Evolutionary conservation across 2,329 filamentous ascomycete genomes (phyloP).

Genomic region (Calonectria pseudoturangicola): DNA sequence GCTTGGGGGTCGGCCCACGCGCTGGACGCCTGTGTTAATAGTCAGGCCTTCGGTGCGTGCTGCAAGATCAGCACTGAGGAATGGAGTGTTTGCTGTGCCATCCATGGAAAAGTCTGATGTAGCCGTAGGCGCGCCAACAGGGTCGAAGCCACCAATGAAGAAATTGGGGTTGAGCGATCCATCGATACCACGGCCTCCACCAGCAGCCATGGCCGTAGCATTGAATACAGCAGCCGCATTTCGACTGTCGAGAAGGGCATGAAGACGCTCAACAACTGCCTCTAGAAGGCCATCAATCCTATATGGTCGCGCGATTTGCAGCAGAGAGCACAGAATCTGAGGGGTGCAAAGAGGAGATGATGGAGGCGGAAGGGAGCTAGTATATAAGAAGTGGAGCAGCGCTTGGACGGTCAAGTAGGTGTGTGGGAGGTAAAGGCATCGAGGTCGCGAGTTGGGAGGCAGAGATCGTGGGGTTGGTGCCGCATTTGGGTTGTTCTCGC

Average conservation of each 20-base stretch:
- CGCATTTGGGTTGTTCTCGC: slow-evolving; percentile 69
- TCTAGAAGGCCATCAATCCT: slow-evolving; percentile 94
- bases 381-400: slow-evolving; percentile 94
- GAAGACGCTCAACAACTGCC: slow-evolving; percentile 92
- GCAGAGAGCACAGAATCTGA: slow-evolving; percentile 94
- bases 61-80: slow-evolving; percentile 55
- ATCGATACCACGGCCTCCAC: slow-evolving; percentile 89
- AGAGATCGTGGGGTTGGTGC: slow-evolving; percentile 75
- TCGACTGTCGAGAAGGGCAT: slow-evolving; percentile 90
- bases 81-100: slow-evolving; percentile 56
- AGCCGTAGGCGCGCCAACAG: slow-evolving; percentile 59
- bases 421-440: slow-evolving; percentile 94
- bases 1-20: slow-evolving; percentile 62
- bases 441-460: slow-evolving; percentile 80
- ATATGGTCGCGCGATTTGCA: slow-evolving; percentile 95
- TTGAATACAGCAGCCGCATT: slow-evolving; percentile 99
- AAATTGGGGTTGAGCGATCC: slow-evolving; percentile 79
- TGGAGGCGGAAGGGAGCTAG: slow-evolving; percentile 86
- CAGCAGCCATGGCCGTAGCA: slow-evolving; percentile 97
- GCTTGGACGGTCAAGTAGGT: slow-evolving; percentile 92
- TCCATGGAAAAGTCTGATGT: slow-evolving; percentile 60
- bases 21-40: slow-evolving; percentile 68
- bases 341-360: slow-evolving; percentile 90
- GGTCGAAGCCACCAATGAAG: slow-evolving; percentile 71
- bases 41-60: slow-evolving; percentile 64